Percentiles rank a stretch among this genome's conserved stretches.
Evolutionary conservation across 768 basidiomycete species (phyloP).

Genomic region (Russula brevipes): DNA sequence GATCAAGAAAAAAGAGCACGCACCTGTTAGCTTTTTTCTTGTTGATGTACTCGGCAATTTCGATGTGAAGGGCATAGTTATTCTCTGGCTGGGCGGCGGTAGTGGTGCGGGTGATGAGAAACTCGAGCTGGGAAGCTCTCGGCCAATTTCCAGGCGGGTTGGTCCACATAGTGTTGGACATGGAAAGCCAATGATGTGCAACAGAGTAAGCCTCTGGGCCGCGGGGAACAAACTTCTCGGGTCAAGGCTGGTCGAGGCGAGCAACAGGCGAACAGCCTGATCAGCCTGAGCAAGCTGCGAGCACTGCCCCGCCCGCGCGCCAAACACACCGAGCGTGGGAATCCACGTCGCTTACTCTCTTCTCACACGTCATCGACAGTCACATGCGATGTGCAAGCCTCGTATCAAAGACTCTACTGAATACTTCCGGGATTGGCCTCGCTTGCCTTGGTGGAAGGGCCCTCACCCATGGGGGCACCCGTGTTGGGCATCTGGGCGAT

Average conservation of each 20-base stretch:
- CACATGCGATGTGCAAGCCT: too few relatives aligned
- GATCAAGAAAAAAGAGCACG: constrained; percentile 29
- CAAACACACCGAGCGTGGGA: too few relatives aligned
- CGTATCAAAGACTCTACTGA: too few relatives aligned
- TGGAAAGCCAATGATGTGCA: not conserved
- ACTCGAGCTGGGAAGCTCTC: constrained; percentile 58
- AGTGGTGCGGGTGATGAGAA: constrained; percentile 76
- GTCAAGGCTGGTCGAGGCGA: not conserved
- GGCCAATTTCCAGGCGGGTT: constrained; percentile 36
- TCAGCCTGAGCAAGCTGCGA: too few relatives aligned
- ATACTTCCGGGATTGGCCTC: too few relatives aligned
- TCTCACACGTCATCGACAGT: too few relatives aligned
- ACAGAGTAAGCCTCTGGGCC: not conserved
- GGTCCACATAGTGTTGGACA: constrained; percentile 20
- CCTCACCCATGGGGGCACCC: too few relatives aligned
- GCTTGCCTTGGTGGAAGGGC: too few relatives aligned
- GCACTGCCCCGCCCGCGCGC: too few relatives aligned
- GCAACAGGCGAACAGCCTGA: not conserved
- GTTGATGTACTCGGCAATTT: constrained; percentile 91
- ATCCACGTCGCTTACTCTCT: too few relatives aligned
- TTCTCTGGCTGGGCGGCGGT: constrained; percentile 83
- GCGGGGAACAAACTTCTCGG: not conserved
- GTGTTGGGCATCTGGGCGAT: too few relatives aligned
- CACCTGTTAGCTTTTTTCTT: constrained; percentile 95
- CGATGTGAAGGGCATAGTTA: constrained; percentile 87